A percentile compares a stretch with the other conserved stretches of the same genome.
These are phyloP conservation scores for Boletellus dicymbophilus DNA, from an alignment of 1,284 basidiomycete genomes.

Conservation along the genomic window DNA sequence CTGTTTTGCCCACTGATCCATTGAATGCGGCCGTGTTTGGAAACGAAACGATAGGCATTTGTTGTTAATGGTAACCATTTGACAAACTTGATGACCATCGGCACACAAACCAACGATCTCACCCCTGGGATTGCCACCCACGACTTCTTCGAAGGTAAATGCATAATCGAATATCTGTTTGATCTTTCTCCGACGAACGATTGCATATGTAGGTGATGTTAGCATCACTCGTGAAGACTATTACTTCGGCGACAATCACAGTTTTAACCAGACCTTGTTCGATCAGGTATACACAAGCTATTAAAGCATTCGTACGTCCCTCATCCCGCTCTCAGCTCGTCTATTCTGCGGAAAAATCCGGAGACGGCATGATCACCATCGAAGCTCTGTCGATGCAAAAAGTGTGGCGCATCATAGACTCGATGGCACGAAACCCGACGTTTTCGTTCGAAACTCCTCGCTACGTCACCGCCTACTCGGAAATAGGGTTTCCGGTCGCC, in stretches of 20 bases:
- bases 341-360: conserved; percentile 15
- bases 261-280: conserved; percentile 32
- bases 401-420: conserved; percentile 20
- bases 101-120: conserved; percentile 24
- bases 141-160: conserved; percentile 23
- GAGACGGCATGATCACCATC: conserved; percentile 19
- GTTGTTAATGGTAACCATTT: conserved; percentile 28
- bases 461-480: conserved; percentile 20
- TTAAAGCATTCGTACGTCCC: background rate
- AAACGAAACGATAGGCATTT: conserved; percentile 19
- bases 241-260: conserved; percentile 29
- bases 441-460: conserved; percentile 25
- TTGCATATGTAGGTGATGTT: conserved; percentile 28
- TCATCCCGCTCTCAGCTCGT: conserved; percentile 14
- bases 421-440: conserved; percentile 28
- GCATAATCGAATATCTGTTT: background rate
- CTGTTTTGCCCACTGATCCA: background rate
- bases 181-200: too few species aligned
- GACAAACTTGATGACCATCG: conserved; percentile 30
- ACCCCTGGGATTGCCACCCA: conserved; percentile 23
- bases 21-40: too few species aligned
- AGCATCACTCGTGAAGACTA: conserved; percentile 29
- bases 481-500: conserved; percentile 26
- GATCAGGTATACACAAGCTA: conserved; percentile 9
- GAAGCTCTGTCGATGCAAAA: conserved; percentile 21